Evolutionary conservation across 352 stramenopile genomes (phyloP).

Genomic region (Phytophthora lateralis): DNA sequence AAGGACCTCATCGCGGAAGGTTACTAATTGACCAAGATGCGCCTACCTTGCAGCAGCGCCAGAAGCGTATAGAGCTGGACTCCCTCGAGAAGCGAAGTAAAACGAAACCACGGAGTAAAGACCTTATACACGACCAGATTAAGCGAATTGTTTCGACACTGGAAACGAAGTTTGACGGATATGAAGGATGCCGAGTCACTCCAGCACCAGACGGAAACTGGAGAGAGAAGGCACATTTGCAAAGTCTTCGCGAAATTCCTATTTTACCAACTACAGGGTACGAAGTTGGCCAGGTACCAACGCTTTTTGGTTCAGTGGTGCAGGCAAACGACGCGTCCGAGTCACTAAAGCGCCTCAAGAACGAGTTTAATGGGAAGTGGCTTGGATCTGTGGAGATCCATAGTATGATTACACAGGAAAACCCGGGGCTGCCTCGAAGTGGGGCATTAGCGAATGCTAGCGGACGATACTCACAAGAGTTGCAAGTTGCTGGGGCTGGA

Average conservation of each 20-base stretch:
- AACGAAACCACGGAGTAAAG: slow-evolving; percentile 71
- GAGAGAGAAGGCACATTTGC: slow-evolving; percentile 50
- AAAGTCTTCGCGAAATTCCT: slow-evolving; percentile 71
- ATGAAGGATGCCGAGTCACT: slow-evolving; percentile 70
- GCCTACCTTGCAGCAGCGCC: slow-evolving; percentile 67
- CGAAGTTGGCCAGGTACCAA: slow-evolving; percentile 60
- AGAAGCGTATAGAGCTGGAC: slow-evolving; percentile 74
- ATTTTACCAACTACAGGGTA: slow-evolving; percentile 60
- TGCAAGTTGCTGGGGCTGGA: slow-evolving; percentile 51
- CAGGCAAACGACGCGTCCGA: slow-evolving; percentile 46
- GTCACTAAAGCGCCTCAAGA: slow-evolving; percentile 51
- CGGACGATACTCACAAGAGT: slow-evolving; percentile 73
- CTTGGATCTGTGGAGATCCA: slow-evolving; percentile 73
- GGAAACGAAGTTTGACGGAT: slow-evolving; percentile 76
- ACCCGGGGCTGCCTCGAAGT: slow-evolving; percentile 64
- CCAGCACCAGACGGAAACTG: slow-evolving; percentile 67
- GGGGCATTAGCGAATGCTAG: slow-evolving; percentile 71
- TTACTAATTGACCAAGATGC: slow-evolving; percentile 60
- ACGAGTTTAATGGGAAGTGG: slow-evolving; percentile 59
- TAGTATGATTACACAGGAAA: slow-evolving; percentile 52
- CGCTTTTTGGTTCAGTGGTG: slow-evolving; percentile 52
- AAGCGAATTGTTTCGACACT: slow-evolving; percentile 67
- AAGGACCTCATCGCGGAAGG: slow-evolving; percentile 56
- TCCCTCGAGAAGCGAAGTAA: slow-evolving; percentile 77
- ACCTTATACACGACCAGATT: slow-evolving; percentile 59